Evolutionary conservation across 345 rosid genomes (phyloP), one percentile per base, ranked within the genome.

Genomic region (Euphorbia peplus): DNA sequence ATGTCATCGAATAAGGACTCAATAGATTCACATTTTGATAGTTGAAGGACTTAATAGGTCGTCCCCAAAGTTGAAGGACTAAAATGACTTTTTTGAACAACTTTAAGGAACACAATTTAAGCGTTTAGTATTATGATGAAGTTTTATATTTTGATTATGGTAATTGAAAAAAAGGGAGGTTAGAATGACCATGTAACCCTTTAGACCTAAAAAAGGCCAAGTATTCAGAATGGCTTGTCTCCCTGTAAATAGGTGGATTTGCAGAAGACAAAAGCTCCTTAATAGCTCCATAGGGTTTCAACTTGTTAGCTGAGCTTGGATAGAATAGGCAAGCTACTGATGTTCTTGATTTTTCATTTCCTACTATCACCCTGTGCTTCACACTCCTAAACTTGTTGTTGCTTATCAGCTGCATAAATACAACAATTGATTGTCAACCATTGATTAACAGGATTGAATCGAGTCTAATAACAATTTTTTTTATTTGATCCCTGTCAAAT

Each of bases 261-360:
- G 67, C 44, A 50, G 37, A 32, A 32, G 70, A 72, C 1, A 79
- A 73, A 46, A 85, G 82, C 76, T 83, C 80, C 39, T 75, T 75
- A 15, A 77, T 60, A 47, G 88, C 84, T 21, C 69, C 83, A 28
- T 71, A 78, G 1, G 60, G 76, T 66, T 52, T 78, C 42, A 55
- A 63, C 29, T 72, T 67, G 47, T 76, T 76, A 19, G 70, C 70
- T n/a, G 70, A 48, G 48, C 81, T 72, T 67, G 87, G 84, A 70
- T 80, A 77, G 70, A 74, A 79, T 42, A 79, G 70, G 50, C 84
- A 72, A 44, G 82, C 83, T 13, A 67, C 73, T 18, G 84, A 79
- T 60, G 72, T 66, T 30, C 83, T 72, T 0, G 78, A 35, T 26
- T 75, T 67, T 0, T 15, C 29, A 16, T 42, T 16, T 35, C 79